Conservation (phyloP, 1,284 basidiomycete genomes). For the Phenoliferia sp. region DNA sequence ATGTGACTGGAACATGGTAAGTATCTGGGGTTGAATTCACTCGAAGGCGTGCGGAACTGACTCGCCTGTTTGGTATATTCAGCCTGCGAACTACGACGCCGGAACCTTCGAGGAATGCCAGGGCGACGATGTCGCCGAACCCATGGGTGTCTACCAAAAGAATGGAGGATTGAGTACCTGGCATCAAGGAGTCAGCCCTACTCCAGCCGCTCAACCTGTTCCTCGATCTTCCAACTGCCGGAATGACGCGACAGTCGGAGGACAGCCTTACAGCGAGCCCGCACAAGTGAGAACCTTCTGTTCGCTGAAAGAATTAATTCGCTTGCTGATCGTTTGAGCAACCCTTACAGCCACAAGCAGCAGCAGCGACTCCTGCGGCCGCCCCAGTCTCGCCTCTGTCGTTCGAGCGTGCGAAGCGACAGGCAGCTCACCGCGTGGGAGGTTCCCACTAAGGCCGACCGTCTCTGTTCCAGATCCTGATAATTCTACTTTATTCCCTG, state of each 20-base stretch:
- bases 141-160: slow-evolving; percentile 54
- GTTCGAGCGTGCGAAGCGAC: too few species aligned
- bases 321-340: too few species aligned
- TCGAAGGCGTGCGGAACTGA: background rate
- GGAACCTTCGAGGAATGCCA: slow-evolving; percentile 53
- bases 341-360: too few species aligned
- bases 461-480: too few species aligned
- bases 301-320: too few species aligned
- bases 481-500: too few species aligned
- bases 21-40: background rate
- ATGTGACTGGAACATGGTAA: slow-evolving; percentile 48
- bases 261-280: background rate
- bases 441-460: too few species aligned
- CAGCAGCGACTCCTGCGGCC: too few species aligned
- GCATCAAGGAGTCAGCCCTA: slow-evolving; percentile 48
- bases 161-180: slow-evolving; percentile 28
- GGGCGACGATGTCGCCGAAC: slow-evolving; percentile 49
- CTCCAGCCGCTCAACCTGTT: slow-evolving; percentile 52
- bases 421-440: too few species aligned
- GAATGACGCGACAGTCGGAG: background rate
- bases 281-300: too few species aligned
- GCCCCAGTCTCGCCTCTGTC: too few species aligned
- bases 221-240: slow-evolving; percentile 46
- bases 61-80: background rate
- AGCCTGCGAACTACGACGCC: slow-evolving; percentile 52